Evolutionary conservation across 2,329 filamentous ascomycete genomes (phyloP), one percentile per base, ranked within the genome.

Genomic region (Cladorrhinum sp.): DNA sequence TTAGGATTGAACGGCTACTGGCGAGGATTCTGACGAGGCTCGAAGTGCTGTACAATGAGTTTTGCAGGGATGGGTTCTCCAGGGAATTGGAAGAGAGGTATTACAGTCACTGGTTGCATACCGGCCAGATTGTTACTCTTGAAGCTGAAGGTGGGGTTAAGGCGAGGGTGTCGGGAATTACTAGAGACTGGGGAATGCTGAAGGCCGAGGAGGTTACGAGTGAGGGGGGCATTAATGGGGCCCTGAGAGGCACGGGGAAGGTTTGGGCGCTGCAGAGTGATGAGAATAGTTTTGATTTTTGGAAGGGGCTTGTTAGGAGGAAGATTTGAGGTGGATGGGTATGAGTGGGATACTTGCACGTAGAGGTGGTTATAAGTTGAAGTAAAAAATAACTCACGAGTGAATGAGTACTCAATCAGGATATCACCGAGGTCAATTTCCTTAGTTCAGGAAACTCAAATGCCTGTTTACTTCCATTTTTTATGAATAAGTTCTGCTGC

Each of bases 211-310:
- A 98, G 79, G 74, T 96, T 57, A 88, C 87, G 2, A 84, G 80
- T 73, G 83, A 89, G 61, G 91, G 92, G 61, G 91, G 92, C 64
- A 62, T 67, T 41, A 64, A 67, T 9, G 67, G 67, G 6, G 61
- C 61, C 6, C 45, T 65, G 61, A 79, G 87, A 57, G 78, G 81
- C 1, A 96, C 91, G 0, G 93, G 93, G 0, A 90, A 84, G 75
- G 79, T 89, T 54, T 93, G 90, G 84, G 85, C 89, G 68, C 76
- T 99, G 75, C 93, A 97, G 79, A 97, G 92, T 73, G 95, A 99
- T 74, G 92, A 93, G 72, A 99, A 99, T 71, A 97, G 93, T 74
- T 99, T 99, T 78, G 95, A 99, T 76, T 99, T 96, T 74, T 96
- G 96, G 77, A 91, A 85, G 71, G 95, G 95, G 0, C 71, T 99